Evolutionary conservation across 2,329 filamentous ascomycete genomes (phyloP).

Genomic region (Atkinsonella texensis): DNA sequence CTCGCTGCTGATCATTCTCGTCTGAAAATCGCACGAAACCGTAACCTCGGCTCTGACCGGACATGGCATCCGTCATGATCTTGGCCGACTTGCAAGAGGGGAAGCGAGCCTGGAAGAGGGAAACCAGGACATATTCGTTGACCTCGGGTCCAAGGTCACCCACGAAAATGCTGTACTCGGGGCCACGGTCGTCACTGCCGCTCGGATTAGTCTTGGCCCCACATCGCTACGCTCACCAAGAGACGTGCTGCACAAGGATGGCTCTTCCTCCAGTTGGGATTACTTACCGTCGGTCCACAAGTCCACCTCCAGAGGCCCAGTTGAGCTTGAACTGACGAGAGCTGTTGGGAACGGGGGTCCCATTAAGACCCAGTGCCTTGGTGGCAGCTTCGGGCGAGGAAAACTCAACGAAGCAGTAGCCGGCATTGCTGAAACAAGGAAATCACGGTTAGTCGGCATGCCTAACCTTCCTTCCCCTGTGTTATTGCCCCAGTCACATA

Average conservation of each 20-base stretch:
- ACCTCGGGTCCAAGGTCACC: constrained; percentile 96
- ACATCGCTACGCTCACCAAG: neutral
- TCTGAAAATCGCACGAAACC: constrained; percentile 96
- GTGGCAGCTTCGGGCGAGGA: constrained; percentile 67
- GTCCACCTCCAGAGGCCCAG: constrained; percentile 93
- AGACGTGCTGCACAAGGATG: too few relatives aligned
- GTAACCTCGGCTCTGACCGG: constrained; percentile 92
- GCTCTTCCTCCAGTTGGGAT: neutral
- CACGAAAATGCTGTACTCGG: constrained; percentile 95
- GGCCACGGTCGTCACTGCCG: constrained; percentile 78
- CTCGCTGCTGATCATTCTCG: constrained; percentile 90
- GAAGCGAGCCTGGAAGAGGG: constrained; percentile 92
- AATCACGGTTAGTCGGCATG: neutral
- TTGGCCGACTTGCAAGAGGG: constrained; percentile 98
- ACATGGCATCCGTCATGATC: constrained; percentile 99
- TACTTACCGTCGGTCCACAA: constrained; percentile 78
- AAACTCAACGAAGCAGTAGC: constrained; percentile 98
- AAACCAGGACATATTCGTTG: constrained; percentile 95
- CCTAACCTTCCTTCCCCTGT: neutral
- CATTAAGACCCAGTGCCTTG: constrained; percentile 85
- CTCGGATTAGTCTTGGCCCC: constrained; percentile 1
- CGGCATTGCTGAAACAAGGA: constrained; percentile 59
- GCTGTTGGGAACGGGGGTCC: constrained; percentile 83
- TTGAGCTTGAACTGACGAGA: constrained; percentile 96
- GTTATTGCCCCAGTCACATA: constrained; percentile 27